Percentiles rank a stretch among this genome's conserved stretches.
phyloP scores from a whole-genome alignment of 371 early-diverging fungal species.

The Mucor saturninus region DNA sequence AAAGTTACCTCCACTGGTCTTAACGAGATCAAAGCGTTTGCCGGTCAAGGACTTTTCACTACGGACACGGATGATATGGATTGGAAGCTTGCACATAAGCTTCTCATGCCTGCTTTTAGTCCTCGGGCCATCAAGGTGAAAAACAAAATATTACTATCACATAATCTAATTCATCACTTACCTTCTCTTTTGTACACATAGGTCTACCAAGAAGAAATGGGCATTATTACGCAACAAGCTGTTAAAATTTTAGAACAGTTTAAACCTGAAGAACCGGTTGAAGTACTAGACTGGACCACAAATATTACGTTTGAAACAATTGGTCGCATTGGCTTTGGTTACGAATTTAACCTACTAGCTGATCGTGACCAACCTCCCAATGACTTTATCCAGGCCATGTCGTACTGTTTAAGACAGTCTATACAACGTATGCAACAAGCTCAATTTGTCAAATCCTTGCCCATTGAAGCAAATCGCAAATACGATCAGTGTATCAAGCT shows the following conservation, averaged over 20 bases:
- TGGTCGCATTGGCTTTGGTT: slow-evolving; percentile 60
- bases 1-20: slow-evolving; percentile 20
- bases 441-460: slow-evolving; percentile 48
- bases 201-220: slow-evolving; percentile 52
- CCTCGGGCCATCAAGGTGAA: slow-evolving; percentile 37
- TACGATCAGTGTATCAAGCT: slow-evolving; percentile 31
- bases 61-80: slow-evolving; percentile 42
- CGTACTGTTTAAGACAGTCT: slow-evolving; percentile 27
- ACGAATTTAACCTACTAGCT: slow-evolving; percentile 52
- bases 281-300: slow-evolving; percentile 57
- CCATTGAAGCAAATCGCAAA: slow-evolving; percentile 35
- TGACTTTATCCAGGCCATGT: slow-evolving; percentile 58
- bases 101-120: slow-evolving; percentile 57
- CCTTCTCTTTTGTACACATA: background rate
- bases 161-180: too few relatives aligned
- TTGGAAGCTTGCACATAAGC: slow-evolving; percentile 55
- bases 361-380: slow-evolving; percentile 36
- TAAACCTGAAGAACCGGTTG: slow-evolving; percentile 38
- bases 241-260: slow-evolving; percentile 40
- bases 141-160: too few relatives aligned
- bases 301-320: slow-evolving; percentile 58
- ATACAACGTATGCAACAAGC: slow-evolving; percentile 29
- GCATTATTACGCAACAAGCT: slow-evolving; percentile 32
- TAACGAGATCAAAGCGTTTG: slow-evolving; percentile 35
- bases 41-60: slow-evolving; percentile 49